phyloP scores from a whole-genome alignment of 2,329 filamentous ascomycete species.

The Clathrospora elynae region DNA sequence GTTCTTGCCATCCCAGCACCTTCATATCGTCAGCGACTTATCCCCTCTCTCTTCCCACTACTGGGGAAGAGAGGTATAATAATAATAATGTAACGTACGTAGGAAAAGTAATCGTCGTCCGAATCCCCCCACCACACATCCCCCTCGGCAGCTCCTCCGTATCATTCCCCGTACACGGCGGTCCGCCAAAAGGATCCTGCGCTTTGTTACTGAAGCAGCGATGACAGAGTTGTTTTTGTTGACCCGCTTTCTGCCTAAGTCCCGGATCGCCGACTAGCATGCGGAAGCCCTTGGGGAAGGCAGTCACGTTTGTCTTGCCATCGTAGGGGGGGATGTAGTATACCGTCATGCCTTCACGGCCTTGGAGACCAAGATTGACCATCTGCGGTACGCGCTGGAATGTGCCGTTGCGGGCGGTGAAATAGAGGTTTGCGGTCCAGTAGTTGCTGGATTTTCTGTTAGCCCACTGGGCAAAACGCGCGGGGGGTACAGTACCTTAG shows the following conservation, averaged over 20 bases:
- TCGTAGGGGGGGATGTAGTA: conserved; percentile 42
- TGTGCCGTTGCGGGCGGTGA: conserved; percentile 34
- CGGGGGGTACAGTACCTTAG: conserved; percentile 2
- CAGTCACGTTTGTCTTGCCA: conserved; percentile 44
- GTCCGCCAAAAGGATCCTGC: conserved; percentile 47
- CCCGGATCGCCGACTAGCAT: conserved; percentile 35
- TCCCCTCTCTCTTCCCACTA: too few species aligned
- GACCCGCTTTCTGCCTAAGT: conserved; percentile 21
- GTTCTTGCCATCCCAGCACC: conserved; percentile 56
- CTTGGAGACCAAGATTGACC: conserved; percentile 32
- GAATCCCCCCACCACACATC: conserved; percentile 49
- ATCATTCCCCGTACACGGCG: conserved; percentile 45
- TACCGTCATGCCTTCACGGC: conserved; percentile 35
- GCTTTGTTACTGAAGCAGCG: conserved; percentile 53
- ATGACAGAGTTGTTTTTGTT: conserved; percentile 50
- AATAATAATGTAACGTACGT: conserved; percentile 27
- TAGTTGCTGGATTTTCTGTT: too few species aligned
- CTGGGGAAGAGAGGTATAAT: background rate
- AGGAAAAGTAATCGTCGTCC: conserved; percentile 55
- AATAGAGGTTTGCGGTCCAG: conserved; percentile 38
- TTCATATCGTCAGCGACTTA: background rate
- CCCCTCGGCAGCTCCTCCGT: conserved; percentile 32
- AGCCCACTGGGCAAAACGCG: background rate
- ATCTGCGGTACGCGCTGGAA: conserved; percentile 39
- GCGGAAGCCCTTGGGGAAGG: conserved; percentile 35